These are phyloP conservation scores for Podaxis sp. DNA, from an alignment of 768 basidiomycete genomes.

Conservation along the genomic window DNA sequence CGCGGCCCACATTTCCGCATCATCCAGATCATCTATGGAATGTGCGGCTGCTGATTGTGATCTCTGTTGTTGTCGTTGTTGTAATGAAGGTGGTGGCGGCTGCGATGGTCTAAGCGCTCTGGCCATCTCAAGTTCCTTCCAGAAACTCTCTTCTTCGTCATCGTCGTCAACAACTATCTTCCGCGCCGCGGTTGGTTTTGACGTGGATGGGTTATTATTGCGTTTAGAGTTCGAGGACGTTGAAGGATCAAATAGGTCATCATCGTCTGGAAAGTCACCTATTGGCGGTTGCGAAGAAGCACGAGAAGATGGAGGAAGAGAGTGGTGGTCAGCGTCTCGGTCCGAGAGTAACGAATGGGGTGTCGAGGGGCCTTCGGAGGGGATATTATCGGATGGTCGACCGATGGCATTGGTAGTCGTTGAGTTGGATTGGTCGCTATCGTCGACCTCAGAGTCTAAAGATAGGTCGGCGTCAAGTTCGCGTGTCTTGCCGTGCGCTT, in stretches of 20 bases:
- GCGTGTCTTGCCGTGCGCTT: conserved; percentile 37
- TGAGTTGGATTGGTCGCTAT: conserved; percentile 5
- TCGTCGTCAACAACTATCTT: conserved; percentile 15
- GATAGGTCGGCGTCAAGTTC: conserved; percentile 13
- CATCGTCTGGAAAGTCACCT: conserved; percentile 17
- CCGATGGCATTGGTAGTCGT: conserved; percentile 12
- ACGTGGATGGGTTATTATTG: not conserved
- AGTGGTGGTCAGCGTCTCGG: not conserved
- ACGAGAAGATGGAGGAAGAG: conserved; percentile 17
- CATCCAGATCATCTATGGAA: conserved; percentile 21
- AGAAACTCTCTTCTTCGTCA: conserved; percentile 61
- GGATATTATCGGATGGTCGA: not conserved
- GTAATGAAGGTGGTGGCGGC: not conserved
- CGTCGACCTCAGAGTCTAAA: conserved; percentile 16
- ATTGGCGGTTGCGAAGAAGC: conserved; percentile 17
- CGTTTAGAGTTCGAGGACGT: conserved; percentile 9
- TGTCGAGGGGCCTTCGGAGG: not conserved
- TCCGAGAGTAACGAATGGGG: not conserved
- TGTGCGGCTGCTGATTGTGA: conserved; percentile 12
- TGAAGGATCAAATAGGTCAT: conserved; percentile 12
- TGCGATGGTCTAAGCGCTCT: conserved; percentile 18
- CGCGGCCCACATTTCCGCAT: conserved; percentile 20
- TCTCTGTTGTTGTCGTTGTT: not conserved
- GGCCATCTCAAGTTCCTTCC: conserved; percentile 59
- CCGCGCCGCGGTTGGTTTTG: not conserved